phyloP scores from a whole-genome alignment of 2,329 filamentous ascomycete genomes.

The Grosmannia huntii region DNA sequence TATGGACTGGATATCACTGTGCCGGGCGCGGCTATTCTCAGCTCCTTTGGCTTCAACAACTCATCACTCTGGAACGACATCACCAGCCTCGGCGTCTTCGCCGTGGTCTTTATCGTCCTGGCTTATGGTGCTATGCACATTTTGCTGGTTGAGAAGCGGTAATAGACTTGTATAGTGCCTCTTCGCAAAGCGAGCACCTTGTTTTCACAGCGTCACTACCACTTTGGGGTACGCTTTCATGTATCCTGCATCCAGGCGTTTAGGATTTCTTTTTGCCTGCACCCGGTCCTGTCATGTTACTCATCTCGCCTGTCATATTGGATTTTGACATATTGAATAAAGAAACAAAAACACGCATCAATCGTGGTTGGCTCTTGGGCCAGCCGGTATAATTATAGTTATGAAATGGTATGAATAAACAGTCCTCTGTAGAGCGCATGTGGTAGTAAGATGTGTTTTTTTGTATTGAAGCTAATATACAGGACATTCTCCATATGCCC shows the following conservation, averaged over 20 bases:
- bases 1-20: constrained; percentile 95
- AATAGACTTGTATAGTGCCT: neutral
- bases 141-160: constrained; percentile 79
- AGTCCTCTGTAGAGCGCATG: neutral
- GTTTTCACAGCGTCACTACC: neutral
- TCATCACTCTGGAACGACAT: constrained; percentile 76
- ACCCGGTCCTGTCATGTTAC: neutral
- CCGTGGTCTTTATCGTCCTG: constrained; percentile 68
- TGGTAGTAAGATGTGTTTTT: neutral
- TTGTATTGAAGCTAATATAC: constrained; percentile 1
- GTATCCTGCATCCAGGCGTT: neutral
- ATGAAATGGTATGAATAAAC: neutral
- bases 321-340: neutral
- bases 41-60: constrained; percentile 88
- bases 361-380: neutral
- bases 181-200: neutral
- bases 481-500: neutral
- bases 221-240: neutral
- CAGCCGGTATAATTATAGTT: neutral
- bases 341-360: neutral
- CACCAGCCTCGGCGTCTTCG: constrained; percentile 69
- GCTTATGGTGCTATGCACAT: constrained; percentile 92
- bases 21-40: constrained; percentile 84
- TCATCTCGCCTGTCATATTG: neutral
- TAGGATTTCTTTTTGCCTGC: neutral